Percentiles rank a stretch among this genome's conserved stretches.
These are phyloP conservation scores for Carpinus fangiana DNA, from an alignment of 306 rosid species.

Conservation along the genomic window DNA sequence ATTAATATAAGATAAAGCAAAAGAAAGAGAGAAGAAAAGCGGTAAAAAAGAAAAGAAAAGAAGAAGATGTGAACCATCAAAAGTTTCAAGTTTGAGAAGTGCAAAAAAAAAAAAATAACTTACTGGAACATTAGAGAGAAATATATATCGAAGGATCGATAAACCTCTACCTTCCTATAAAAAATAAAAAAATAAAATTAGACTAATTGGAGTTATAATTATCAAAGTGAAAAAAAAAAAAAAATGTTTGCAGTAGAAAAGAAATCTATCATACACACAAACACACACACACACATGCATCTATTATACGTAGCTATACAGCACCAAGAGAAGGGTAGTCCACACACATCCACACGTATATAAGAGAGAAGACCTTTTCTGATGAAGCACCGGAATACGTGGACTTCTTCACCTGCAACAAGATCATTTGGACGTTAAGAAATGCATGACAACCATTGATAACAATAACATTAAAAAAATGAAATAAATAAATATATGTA, in stretches of 20 bases:
- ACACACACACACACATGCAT: background rate
- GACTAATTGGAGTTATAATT: conserved; percentile 19
- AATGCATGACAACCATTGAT: conserved; percentile 20
- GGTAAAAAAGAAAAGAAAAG: background rate
- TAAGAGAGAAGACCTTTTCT: conserved; percentile 51
- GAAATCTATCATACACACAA: background rate
- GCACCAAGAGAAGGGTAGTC: background rate
- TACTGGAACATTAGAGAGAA: conserved; percentile 87
- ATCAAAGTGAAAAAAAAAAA: conserved; percentile 18
- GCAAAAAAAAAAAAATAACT: conserved; percentile 36
- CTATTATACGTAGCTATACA: conserved; percentile 21
- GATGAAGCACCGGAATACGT: conserved; percentile 33
- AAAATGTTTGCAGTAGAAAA: background rate
- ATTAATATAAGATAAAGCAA: conserved; percentile 17
- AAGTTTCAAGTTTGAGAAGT: conserved; percentile 7
- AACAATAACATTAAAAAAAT: background rate
- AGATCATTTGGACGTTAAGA: background rate
- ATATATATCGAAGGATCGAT: conserved; percentile 58
- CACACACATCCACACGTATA: background rate
- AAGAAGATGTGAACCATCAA: conserved; percentile 10
- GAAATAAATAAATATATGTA: background rate
- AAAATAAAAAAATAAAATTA: conserved; percentile 4
- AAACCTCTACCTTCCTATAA: conserved; percentile 60
- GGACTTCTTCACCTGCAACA: conserved; percentile 53
- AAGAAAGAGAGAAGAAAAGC: background rate